Evolutionary conservation across 192 early-diverging fungal species (phyloP).

Genomic region (Coemansia sp.): DNA sequence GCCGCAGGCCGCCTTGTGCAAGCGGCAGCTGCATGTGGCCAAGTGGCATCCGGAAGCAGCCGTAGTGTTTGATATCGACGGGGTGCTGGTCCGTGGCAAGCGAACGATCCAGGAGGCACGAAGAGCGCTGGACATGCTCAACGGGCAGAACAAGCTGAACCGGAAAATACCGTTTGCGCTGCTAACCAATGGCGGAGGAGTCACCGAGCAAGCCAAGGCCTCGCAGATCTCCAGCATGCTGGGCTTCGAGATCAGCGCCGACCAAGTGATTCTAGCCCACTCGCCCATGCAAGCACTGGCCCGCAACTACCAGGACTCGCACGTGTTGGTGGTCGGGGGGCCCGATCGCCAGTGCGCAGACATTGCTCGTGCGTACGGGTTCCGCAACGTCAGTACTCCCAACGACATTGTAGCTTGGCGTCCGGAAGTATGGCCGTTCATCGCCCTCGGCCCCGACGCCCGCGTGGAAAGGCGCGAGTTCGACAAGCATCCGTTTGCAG

Average conservation of each 20-base stretch:
- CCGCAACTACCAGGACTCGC: slow-evolving; percentile 57
- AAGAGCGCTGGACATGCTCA: slow-evolving; percentile 64
- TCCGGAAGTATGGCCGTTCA: slow-evolving; percentile 68
- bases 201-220: slow-evolving; percentile 71
- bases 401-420: slow-evolving; percentile 67
- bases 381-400: slow-evolving; percentile 63
- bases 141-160: slow-evolving; percentile 54
- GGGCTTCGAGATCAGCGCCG: slow-evolving; percentile 57
- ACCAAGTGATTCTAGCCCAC: slow-evolving; percentile 80
- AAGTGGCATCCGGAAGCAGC: slow-evolving; percentile 47
- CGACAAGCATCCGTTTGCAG: slow-evolving; percentile 58
- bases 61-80: slow-evolving; percentile 79
- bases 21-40: slow-evolving; percentile 17
- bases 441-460: slow-evolving; percentile 12
- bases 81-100: slow-evolving; percentile 83
- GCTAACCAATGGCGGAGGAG: slow-evolving; percentile 87
- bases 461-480: slow-evolving; percentile 20
- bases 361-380: slow-evolving; percentile 69
- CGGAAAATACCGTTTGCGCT: slow-evolving; percentile 71
- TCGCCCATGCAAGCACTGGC: slow-evolving; percentile 77
- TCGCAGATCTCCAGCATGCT: slow-evolving; percentile 60
- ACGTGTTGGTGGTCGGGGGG: slow-evolving; percentile 77
- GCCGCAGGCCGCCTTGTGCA: too few species aligned
- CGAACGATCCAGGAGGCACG: slow-evolving; percentile 64
- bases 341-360: slow-evolving; percentile 55